A percentile compares a stretch with the other conserved stretches of the same genome.
phyloP scores from a whole-genome alignment of 192 early-diverging fungal species.

The Phlyctochytrium planicorne region DNA sequence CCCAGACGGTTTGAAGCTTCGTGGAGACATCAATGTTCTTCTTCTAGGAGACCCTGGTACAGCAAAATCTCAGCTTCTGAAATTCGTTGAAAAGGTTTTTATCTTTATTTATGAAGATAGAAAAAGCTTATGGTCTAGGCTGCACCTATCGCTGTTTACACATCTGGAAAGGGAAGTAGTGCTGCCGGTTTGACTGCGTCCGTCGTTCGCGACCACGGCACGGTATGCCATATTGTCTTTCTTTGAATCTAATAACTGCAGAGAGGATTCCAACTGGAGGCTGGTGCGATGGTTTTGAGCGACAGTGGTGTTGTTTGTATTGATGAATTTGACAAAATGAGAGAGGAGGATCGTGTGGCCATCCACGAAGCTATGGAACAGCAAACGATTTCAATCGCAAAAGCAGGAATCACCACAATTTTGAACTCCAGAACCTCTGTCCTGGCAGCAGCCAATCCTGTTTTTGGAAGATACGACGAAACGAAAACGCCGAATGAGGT shows the following conservation, averaged over 20 bases:
- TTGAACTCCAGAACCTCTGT: conserved; percentile 96
- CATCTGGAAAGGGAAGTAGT: conserved; percentile 97
- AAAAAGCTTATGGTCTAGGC: conserved; percentile 35
- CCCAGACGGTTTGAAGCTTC: conserved; percentile 93
- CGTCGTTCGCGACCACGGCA: conserved; percentile 87
- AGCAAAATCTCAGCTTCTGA: conserved; percentile 96
- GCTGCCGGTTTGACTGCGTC: conserved; percentile 99
- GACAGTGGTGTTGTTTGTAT: conserved; percentile 99
- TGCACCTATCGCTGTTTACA: conserved; percentile 97
- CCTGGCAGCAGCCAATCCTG: conserved; percentile 96
- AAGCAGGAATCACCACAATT: conserved; percentile 99
- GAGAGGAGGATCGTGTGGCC: conserved; percentile 98
- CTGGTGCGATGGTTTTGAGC: conserved; percentile 98
- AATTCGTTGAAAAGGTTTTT: conserved; percentile 93
- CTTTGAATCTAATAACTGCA: conserved; percentile 22
- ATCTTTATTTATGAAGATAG: conserved; percentile 1
- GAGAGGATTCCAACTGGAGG: conserved; percentile 97
- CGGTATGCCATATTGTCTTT: conserved; percentile 46
- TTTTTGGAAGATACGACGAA: conserved; percentile 98
- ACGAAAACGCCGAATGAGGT: conserved; percentile 95
- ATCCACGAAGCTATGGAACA: conserved; percentile 99
- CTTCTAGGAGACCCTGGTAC: conserved; percentile 98
- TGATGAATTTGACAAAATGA: conserved; percentile 99
- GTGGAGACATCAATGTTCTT: conserved; percentile 98
- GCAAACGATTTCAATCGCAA: conserved; percentile 96